Evolutionary conservation across 2,329 filamentous ascomycete species (phyloP), one percentile per base, ranked within the genome.

Genomic region (Ramularia endophylla): DNA sequence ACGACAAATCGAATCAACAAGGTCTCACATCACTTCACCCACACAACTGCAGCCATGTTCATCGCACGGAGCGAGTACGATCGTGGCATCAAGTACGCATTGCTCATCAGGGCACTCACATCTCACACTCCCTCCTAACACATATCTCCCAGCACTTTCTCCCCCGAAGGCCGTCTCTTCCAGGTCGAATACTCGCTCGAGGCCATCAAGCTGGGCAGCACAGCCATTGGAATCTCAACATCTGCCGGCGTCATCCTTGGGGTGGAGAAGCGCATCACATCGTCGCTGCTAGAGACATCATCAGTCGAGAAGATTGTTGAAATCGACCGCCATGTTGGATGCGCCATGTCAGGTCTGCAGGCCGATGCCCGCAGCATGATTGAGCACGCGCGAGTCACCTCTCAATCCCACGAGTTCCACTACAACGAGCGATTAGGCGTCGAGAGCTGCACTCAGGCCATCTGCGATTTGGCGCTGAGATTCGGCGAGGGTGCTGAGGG

Each of bases 31-130:
- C 22, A 25, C 22, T 32, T 13, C 30, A 18, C 15, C 7, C 31
- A 33, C 22, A 29, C 33, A 41, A 38, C 44, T 69, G 72, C 64
- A 78, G 87, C 73, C 61, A 95, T 95, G 92, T 98, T 98, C 80
- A 97, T 98, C 80, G 89, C 92, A 78, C 87, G 92, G 74, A 97
- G 90, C 66, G 92, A 98, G 90, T 98, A 98, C 75, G 92, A 97
- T 75, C 88, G 90, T 70, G 90, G 90, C 63, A 95, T 97, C 80
- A 97, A 95, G 86, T 92, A 78, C 35, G 65, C 54, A 40, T 31
- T 47, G 52, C 50, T 58, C 34, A 22, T 12, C 13, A 15, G 25
- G n/a, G 9, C 18, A n/a, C n/a, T 27, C 22, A 15, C 11, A 25
- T 25, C 6, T 15, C 30, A 22, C 11, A 8, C 8, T 19, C 9